Evolutionary conservation across 2,329 filamentous ascomycete species (phyloP), one percentile per base, ranked within the genome.

Genomic region (Arthrinium puccinioides): DNA sequence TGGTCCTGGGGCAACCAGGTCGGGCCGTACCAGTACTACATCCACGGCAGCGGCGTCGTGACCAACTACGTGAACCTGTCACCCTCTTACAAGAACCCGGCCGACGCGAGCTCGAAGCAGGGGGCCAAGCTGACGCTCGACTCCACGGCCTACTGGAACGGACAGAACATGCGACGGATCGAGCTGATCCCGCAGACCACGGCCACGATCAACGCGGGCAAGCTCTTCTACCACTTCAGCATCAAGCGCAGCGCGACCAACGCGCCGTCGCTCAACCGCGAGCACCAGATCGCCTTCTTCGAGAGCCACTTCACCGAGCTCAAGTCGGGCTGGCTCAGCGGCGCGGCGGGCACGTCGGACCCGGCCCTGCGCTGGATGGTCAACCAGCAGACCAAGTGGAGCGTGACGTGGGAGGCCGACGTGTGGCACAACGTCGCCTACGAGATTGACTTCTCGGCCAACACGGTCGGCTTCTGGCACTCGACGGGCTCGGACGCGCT

Each of bases 371-470:
- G 76, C 48, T 87, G 81, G 79, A 73, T 76, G 57, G 75, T 78
- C 9, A 67, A 68, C 42, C 71, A 77, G 13, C 61, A 69, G 47
- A 72, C 69, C 34, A 63, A 83, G 48, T 87, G 81, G 80, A 74
- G 71, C 49, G 67, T 69, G 1, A 65, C 73, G 43, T 79, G 82
- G 56, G 67, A 67, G 37, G 66, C 80, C 2, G 75, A 70, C 27
- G 73, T 79, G 9, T 87, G 82, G 82, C 82, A 87, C 57, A 87
- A 87, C 54, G 69, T 85, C 49, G 82, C 81, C 32, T 86, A 85
- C 51, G 80, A 79, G 55, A 83, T 85, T 41, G 74, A 87, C 63
- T 87, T 87, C 50, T 60, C 59, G 13, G 70, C 64, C 26, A 63
- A 70, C 46, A 76, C 69, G 5, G 79, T 87, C 21, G 73, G 72